Conservation (phyloP, 305 asterid species). For the Rubia peregrina region DNA sequence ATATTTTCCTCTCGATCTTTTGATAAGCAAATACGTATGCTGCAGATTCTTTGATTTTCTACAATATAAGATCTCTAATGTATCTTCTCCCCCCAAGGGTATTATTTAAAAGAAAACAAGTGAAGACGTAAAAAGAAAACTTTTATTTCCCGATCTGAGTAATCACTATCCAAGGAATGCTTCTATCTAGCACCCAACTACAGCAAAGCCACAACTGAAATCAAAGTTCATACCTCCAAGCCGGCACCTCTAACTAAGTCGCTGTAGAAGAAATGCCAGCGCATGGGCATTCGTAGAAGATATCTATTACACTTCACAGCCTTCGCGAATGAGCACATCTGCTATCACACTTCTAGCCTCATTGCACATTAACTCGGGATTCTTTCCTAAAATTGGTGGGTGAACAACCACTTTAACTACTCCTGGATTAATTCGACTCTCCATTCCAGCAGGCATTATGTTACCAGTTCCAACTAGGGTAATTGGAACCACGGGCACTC, state of each 20-base stretch:
- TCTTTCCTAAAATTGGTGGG: constrained; percentile 49
- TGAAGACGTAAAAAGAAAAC: no score
- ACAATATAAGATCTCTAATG: no score
- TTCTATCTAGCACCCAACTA: no score
- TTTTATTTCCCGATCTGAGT: no score
- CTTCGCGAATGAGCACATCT: constrained; percentile 43
- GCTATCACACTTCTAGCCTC: constrained; percentile 65
- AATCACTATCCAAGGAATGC: no score
- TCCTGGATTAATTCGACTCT: constrained; percentile 62
- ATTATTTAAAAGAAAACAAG: no score
- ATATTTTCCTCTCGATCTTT: no score
- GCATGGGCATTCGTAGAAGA: not conserved
- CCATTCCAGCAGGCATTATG: constrained; percentile 91
- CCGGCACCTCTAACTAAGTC: not conserved
- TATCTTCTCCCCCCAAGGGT: no score
- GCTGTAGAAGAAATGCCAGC: not conserved
- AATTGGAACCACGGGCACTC: constrained; percentile 83
- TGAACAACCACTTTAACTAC: constrained; percentile 67
- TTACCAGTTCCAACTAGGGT: constrained; percentile 78
- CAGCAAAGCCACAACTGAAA: not conserved
- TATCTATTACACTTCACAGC: constrained; percentile 21
- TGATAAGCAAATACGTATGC: no score
- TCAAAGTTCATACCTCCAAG: constrained; percentile 4
- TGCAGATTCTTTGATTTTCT: no score
- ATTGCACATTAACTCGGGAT: constrained; percentile 49